Percentiles rank a stretch among this genome's conserved stretches.
These are phyloP conservation scores for Cynanchum wilfordii DNA, from an alignment of 257 asterid genomes.

Conservation along the genomic window DNA sequence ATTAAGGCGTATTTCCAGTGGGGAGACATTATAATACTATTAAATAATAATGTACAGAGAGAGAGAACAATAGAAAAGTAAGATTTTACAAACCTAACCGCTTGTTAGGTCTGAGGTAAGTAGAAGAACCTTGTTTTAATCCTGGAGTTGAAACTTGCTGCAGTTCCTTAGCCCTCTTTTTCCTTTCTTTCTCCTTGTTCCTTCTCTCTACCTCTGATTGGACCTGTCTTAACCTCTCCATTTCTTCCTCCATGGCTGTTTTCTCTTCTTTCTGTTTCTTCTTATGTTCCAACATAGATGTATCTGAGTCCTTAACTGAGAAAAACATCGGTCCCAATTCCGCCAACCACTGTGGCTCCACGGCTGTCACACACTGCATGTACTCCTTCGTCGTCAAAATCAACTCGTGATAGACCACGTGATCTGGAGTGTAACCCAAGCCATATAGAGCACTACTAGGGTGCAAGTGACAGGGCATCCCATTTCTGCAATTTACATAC, in stretches of 20 bases:
- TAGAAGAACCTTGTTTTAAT: conserved; percentile 59
- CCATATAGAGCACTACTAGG: conserved; percentile 93
- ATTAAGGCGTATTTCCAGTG: too few species aligned
- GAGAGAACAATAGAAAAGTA: background rate
- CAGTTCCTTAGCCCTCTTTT: conserved; percentile 62
- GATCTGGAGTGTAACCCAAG: conserved; percentile 85
- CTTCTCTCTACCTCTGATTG: conserved; percentile 48
- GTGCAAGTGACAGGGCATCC: conserved; percentile 94
- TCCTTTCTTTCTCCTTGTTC: conserved; percentile 52
- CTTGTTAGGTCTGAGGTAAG: conserved; percentile 77
- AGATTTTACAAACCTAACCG: conserved; percentile 55
- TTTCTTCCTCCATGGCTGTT: conserved; percentile 94
- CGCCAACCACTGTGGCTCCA: conserved; percentile 95
- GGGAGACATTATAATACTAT: too few species aligned
- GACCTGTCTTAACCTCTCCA: conserved; percentile 68
- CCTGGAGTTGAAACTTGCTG: conserved; percentile 75
- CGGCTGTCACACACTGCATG: conserved; percentile 89
- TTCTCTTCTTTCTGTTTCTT: conserved; percentile 89
- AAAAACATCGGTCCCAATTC: conserved; percentile 97
- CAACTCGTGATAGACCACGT: conserved; percentile 89
- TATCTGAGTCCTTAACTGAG: conserved; percentile 86
- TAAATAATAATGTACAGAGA: background rate
- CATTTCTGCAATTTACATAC: conserved; percentile 81
- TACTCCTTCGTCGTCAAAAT: conserved; percentile 80
- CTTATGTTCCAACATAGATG: conserved; percentile 77